Percentiles rank a stretch among this genome's conserved stretches.
phyloP scores from a whole-genome alignment of 2,329 filamentous ascomycete species.

The Ceratocystis diversiconidia region DNA sequence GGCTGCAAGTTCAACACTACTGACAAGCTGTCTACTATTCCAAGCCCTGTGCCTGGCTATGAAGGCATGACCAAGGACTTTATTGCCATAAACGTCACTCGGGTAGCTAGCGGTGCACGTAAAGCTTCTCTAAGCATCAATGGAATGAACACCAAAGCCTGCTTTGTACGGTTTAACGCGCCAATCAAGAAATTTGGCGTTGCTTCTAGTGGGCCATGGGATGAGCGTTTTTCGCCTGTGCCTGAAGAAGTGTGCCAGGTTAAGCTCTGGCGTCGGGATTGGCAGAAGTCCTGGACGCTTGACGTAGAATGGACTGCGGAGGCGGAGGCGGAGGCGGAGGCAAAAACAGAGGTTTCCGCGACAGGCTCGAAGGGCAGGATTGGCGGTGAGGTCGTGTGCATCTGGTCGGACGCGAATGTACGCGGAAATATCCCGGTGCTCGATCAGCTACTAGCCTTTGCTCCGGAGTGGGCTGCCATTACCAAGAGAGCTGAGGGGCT shows the following conservation, averaged over 20 bases:
- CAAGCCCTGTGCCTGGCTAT: slow-evolving; percentile 19
- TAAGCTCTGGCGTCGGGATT: slow-evolving; percentile 69
- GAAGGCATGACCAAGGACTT: slow-evolving; percentile 32
- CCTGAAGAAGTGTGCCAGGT: slow-evolving; percentile 52
- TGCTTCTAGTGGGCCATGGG: slow-evolving; percentile 41
- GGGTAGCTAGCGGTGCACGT: slow-evolving; percentile 23
- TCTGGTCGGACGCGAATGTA: slow-evolving; percentile 77
- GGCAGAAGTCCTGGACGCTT: slow-evolving; percentile 62
- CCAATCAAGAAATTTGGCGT: slow-evolving; percentile 53
- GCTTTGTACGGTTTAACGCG: slow-evolving; percentile 57
- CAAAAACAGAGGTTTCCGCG: neutral
- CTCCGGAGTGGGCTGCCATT: slow-evolving; percentile 65
- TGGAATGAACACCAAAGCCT: slow-evolving; percentile 64
- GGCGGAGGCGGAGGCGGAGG: slow-evolving; percentile 15
- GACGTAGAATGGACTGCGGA: slow-evolving; percentile 49
- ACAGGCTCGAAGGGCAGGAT: slow-evolving; percentile 12
- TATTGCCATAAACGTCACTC: slow-evolving; percentile 48
- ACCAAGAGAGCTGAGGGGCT: slow-evolving; percentile 65
- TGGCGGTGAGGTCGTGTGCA: slow-evolving; percentile 60
- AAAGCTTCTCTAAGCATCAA: slow-evolving; percentile 51
- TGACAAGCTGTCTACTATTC: slow-evolving; percentile 25
- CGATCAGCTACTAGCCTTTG: slow-evolving; percentile 62
- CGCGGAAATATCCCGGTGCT: slow-evolving; percentile 62
- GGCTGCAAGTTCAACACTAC: slow-evolving; percentile 55
- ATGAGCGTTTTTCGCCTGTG: slow-evolving; percentile 50